phyloP scores from a whole-genome alignment of 345 rosid species.

The Arabidopsis thaliana region DNA sequence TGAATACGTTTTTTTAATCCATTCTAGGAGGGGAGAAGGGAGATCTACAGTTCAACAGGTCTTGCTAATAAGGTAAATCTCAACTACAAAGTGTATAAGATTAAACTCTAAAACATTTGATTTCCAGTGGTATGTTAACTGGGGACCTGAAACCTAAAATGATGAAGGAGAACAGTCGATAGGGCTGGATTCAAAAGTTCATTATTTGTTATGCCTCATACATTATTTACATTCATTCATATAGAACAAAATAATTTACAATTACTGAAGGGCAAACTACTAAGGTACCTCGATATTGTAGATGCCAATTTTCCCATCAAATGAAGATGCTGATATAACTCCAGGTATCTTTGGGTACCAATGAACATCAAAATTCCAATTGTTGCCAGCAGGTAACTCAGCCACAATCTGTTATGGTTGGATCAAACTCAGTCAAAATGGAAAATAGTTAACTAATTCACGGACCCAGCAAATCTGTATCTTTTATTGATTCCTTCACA shows the following conservation, averaged over 20 bases:
- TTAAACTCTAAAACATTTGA: conserved; percentile 28
- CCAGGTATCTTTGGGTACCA: conserved; percentile 98
- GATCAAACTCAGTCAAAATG: conserved; percentile 32
- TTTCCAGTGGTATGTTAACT: conserved; percentile 5
- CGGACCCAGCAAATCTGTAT: conserved; percentile 11
- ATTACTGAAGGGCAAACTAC: conserved; percentile 10
- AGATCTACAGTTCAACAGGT: conserved; percentile 12
- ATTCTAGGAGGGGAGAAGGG: conserved; percentile 2
- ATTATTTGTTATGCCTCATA: conserved; percentile 9
- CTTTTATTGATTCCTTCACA: conserved; percentile 29
- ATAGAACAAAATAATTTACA: not conserved
- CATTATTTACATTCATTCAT: conserved; percentile 8
- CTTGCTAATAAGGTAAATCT: conserved; percentile 1
- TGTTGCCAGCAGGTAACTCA: conserved; percentile 93
- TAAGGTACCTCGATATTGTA: conserved; percentile 89
- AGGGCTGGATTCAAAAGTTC: conserved; percentile 23
- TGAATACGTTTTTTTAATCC: conserved; percentile 23
- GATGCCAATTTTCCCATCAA: conserved; percentile 94
- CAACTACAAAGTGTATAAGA: conserved; percentile 9
- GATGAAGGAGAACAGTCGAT: conserved; percentile 7
- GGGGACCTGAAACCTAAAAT: conserved; percentile 13
- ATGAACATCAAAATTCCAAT: conserved; percentile 98
- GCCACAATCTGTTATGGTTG: conserved; percentile 66
- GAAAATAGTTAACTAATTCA: conserved; percentile 16
- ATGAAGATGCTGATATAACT: conserved; percentile 94